Evolutionary conservation across 192 early-diverging fungal genomes (phyloP).

Genomic region (Podila clonocystis): DNA sequence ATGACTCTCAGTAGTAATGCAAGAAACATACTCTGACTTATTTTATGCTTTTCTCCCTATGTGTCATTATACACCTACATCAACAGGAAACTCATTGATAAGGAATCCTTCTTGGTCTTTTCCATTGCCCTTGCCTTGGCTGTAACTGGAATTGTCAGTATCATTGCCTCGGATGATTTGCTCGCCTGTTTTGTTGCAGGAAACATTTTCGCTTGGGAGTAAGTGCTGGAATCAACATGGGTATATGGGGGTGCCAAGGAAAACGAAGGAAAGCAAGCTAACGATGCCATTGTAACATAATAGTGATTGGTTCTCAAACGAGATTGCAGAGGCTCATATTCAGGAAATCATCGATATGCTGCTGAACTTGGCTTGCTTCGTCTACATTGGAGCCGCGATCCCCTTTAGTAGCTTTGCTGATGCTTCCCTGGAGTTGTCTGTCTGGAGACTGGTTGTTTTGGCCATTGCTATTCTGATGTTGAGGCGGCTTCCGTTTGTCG

Average conservation of each 20-base stretch:
- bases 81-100: constrained; percentile 81
- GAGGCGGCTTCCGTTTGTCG: constrained; percentile 77
- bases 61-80: constrained; percentile 3
- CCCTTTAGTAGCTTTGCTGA: constrained; percentile 76
- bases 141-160: constrained; percentile 75
- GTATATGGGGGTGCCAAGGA: neutral
- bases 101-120: constrained; percentile 85
- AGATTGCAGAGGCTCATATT: constrained; percentile 82
- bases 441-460: constrained; percentile 76
- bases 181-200: constrained; percentile 84
- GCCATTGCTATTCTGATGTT: constrained; percentile 73
- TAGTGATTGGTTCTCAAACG: constrained; percentile 86
- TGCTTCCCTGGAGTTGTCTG: constrained; percentile 58
- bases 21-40: neutral
- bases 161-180: constrained; percentile 80
- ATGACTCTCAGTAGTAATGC: neutral
- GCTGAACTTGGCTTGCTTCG: constrained; percentile 88
- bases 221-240: constrained; percentile 8
- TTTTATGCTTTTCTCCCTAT: neutral
- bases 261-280: neutral
- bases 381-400: constrained; percentile 85
- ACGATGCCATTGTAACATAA: neutral
- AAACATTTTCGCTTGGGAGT: constrained; percentile 87
- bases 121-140: constrained; percentile 79
- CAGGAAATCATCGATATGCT: constrained; percentile 93